Evolutionary conservation across 345 rosid genomes (phyloP).

Genomic region (Mallotus nudiflorus): DNA sequence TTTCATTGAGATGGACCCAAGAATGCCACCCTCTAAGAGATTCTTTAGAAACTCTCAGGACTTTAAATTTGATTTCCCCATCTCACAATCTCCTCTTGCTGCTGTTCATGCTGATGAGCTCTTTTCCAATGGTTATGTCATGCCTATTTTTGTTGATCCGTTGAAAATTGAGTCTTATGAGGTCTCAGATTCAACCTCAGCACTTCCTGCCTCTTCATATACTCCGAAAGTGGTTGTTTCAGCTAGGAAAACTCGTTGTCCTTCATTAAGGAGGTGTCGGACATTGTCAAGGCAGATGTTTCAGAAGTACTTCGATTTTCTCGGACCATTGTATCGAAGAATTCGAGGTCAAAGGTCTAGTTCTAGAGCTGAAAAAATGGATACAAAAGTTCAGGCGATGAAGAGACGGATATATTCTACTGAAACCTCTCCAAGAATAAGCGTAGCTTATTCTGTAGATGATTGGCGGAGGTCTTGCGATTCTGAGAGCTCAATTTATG

Average conservation of each 20-base stretch:
- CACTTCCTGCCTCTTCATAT: slow-evolving; percentile 31
- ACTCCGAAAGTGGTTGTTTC: slow-evolving; percentile 28
- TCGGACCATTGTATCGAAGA: slow-evolving; percentile 64
- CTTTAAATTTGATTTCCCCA: slow-evolving; percentile 74
- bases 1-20: slow-evolving; percentile 97
- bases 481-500: slow-evolving; percentile 86
- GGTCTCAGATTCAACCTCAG: slow-evolving; percentile 27
- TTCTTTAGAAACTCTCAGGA: slow-evolving; percentile 66
- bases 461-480: slow-evolving; percentile 77
- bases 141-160: slow-evolving; percentile 54
- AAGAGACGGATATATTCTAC: slow-evolving; percentile 54
- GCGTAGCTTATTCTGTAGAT: slow-evolving; percentile 59
- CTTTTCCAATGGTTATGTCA: slow-evolving; percentile 71
- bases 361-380: slow-evolving; percentile 35
- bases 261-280: slow-evolving; percentile 52
- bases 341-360: slow-evolving; percentile 48
- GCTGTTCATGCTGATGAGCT: slow-evolving; percentile 85
- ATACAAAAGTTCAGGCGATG: slow-evolving; percentile 30
- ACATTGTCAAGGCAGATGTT: slow-evolving; percentile 53
- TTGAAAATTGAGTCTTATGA: slow-evolving; percentile 40
- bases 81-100: slow-evolving; percentile 51
- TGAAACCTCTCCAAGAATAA: slow-evolving; percentile 66
- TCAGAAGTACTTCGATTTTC: slow-evolving; percentile 67
- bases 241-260: slow-evolving; percentile 26
- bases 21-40: slow-evolving; percentile 84